phyloP scores from a whole-genome alignment of 2,329 filamentous ascomycete species.

The Aotearoamyces nothofagi region DNA sequence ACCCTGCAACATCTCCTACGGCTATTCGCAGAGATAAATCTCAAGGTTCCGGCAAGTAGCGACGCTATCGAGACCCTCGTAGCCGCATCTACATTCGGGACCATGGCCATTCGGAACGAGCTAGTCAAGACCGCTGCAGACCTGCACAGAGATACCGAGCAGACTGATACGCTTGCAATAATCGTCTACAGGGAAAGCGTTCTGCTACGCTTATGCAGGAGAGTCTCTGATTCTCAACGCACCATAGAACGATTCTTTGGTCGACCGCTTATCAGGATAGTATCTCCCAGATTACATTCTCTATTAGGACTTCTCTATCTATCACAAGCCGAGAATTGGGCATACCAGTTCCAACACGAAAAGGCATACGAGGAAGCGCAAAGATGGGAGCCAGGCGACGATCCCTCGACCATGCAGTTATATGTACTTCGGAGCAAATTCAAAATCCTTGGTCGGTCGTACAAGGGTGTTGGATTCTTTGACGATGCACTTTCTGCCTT shows the following conservation, averaged over 20 bases:
- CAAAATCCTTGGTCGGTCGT: conserved; percentile 5
- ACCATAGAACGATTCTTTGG: conserved; percentile 5
- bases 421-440: conserved; percentile 5
- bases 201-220: conserved; percentile 4
- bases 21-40: conserved; percentile 1
- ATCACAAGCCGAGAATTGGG: conserved; percentile 6
- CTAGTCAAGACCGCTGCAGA: conserved; percentile 3
- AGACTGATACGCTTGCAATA: conserved; percentile 3
- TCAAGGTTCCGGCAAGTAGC: conserved; percentile 4
- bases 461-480: conserved; percentile 5
- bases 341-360: conserved; percentile 4
- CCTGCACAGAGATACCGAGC: conserved; percentile 3
- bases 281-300: conserved; percentile 4
- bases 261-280: conserved; percentile 2
- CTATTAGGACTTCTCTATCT: conserved; percentile 5
- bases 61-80: conserved; percentile 5
- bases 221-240: conserved; percentile 5
- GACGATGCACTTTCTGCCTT: conserved; percentile 5
- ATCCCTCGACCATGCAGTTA: conserved; percentile 4
- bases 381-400: conserved; percentile 4
- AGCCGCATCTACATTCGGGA: conserved; percentile 5
- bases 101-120: conserved; percentile 3
- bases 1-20: conserved; percentile 5
- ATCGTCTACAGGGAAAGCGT: conserved; percentile 5
- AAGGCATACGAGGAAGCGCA: conserved; percentile 5